phyloP scores from a whole-genome alignment of 257 asterid species.

The Oldenlandia corymbosa region DNA sequence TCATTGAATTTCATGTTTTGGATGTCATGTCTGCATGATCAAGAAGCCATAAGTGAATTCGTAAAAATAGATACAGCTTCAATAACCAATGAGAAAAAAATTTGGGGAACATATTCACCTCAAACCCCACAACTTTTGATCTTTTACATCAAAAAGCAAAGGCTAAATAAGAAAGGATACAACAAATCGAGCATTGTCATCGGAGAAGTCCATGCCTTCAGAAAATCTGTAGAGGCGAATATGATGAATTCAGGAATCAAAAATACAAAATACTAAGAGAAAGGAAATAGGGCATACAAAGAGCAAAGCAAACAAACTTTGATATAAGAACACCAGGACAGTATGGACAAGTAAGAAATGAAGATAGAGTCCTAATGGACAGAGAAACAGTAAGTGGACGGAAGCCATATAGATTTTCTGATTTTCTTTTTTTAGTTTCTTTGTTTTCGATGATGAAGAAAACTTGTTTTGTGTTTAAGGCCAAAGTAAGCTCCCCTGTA shows the following conservation, averaged over 20 bases:
- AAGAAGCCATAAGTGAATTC: conserved; percentile 21
- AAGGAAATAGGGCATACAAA: neutral
- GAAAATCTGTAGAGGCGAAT: conserved; percentile 61
- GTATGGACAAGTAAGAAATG: too few relatives aligned
- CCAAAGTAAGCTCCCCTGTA: too few relatives aligned
- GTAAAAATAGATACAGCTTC: conserved; percentile 13
- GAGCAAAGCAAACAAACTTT: neutral
- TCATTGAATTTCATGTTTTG: conserved; percentile 91
- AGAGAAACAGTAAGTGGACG: too few relatives aligned
- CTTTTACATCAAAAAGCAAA: neutral
- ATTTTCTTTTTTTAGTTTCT: too few relatives aligned
- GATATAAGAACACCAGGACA: neutral
- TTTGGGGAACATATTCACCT: neutral
- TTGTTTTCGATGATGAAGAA: too few relatives aligned
- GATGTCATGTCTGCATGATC: conserved; percentile 56
- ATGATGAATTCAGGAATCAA: conserved; percentile 8
- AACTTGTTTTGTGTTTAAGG: too few relatives aligned
- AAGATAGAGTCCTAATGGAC: too few relatives aligned
- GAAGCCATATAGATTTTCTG: too few relatives aligned
- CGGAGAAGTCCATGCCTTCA: conserved; percentile 98
- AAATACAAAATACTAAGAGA: neutral
- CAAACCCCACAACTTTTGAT: neutral
- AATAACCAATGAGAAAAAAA: conserved; percentile 7
- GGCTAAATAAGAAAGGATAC: conserved; percentile 58
- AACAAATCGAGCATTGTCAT: conserved; percentile 92